A percentile compares a stretch with the other conserved stretches of the same genome.
phyloP scores from a whole-genome alignment of 2,329 filamentous ascomycete genomes.

The Paraconiothyrium brasiliense region DNA sequence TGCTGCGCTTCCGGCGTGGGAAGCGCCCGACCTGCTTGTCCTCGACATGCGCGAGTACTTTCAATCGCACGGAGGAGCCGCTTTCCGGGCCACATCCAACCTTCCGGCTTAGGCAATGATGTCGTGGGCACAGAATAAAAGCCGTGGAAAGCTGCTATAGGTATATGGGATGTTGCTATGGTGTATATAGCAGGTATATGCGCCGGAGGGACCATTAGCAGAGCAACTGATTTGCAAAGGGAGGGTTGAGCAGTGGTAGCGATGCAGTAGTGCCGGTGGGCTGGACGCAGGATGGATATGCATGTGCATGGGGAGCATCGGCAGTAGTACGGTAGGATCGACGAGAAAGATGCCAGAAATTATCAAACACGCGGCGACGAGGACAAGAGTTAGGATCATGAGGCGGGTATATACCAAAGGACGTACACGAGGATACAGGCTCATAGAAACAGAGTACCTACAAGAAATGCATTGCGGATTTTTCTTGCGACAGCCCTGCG shows the following conservation, averaged over 20 bases:
- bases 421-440: slow-evolving; percentile 4
- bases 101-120: slow-evolving; percentile 35
- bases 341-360: slow-evolving; percentile 1
- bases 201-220: slow-evolving; percentile 22
- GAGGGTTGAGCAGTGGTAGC: slow-evolving; percentile 9
- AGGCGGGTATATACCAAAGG: background rate
- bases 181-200: slow-evolving; percentile 29
- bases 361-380: background rate
- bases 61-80: slow-evolving; percentile 17
- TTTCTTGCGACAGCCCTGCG: background rate
- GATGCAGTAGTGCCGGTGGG: slow-evolving; percentile 20
- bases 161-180: slow-evolving; percentile 39
- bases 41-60: slow-evolving; percentile 54
- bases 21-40: slow-evolving; percentile 52
- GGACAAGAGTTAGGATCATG: background rate
- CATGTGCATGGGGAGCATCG: slow-evolving; percentile 19
- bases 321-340: slow-evolving; percentile 8
- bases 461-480: background rate
- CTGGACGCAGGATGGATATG: slow-evolving; percentile 20
- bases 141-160: slow-evolving; percentile 45
- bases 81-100: slow-evolving; percentile 18
- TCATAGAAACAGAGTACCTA: slow-evolving; percentile 1
- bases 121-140: slow-evolving; percentile 28
- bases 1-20: slow-evolving; percentile 51
- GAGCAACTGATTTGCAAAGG: slow-evolving; percentile 12